Evolutionary conservation across 2,329 filamentous ascomycete genomes (phyloP), one percentile per base, ranked within the genome.

Genomic region (Cladophialophora chaetospira): DNA sequence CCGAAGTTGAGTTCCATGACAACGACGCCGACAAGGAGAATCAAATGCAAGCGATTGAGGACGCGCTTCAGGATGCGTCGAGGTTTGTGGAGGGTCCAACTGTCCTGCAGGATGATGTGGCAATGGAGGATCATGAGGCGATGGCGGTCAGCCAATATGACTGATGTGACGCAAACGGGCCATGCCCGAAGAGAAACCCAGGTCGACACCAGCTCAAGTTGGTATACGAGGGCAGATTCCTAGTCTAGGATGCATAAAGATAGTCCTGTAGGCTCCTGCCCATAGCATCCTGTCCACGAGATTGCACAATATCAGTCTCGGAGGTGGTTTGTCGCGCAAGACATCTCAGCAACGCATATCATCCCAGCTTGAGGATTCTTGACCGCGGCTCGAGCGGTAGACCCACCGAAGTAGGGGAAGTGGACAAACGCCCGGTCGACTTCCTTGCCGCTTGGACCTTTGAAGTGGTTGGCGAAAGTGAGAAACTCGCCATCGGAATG

Each of bases 351-450:
- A 8, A 40, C 13, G 10, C 17, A 21, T 11, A 5, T 58, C 47
- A 58, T 9, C 44, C 58, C 15, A 62, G 53, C 19, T 57, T 62
- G 19, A 62, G 29, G n/a, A 62, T 29, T 17, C 57, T 50, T 9
- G 57, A 57, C 38, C 54, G 52, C 23, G 55, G 47, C 36, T 55
- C 45, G 28, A 45, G 26, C n/a, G 33, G 17, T 26, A 35, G 29
- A 19, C 33, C 43, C 36, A 26, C 17, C 2, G 46, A 43, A 9
- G n/a, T n/a, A n/a, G n/a, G n/a, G n/a, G 58, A 54, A 17, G 55
- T 33, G 11, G 55, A 53, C 17, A 42, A 43, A 17, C 47, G 28
- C 17, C 17, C 19, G 5, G 50, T 50, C 6, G 55, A n/a, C 23
- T 17, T 40, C 31, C 33, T 47, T 17, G 25, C 23, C 25, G 38